Conservation (phyloP, 495 filamentous ascomycete genomes). For the Evernia prunastri region DNA sequence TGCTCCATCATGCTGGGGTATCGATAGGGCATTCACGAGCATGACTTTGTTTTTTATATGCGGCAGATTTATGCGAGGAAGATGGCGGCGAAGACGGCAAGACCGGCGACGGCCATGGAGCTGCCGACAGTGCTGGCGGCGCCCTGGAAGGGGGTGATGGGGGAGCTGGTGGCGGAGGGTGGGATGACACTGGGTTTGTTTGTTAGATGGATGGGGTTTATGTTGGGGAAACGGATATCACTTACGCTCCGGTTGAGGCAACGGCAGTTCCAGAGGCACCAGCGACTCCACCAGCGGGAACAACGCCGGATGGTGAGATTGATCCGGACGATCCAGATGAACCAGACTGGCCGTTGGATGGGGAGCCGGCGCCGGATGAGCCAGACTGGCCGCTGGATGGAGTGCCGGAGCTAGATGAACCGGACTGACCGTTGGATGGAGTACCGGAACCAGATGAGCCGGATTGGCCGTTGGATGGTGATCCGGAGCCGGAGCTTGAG, state of each 20-base stretch:
- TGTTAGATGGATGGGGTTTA: slow-evolving; percentile 15
- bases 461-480: slow-evolving; percentile 23
- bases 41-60: slow-evolving; percentile 4
- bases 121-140: slow-evolving; percentile 43
- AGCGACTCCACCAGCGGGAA: slow-evolving; percentile 5
- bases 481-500: slow-evolving; percentile 19
- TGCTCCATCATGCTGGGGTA: slow-evolving; percentile 16
- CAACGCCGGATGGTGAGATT: background rate
- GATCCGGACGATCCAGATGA: background rate
- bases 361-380: no score
- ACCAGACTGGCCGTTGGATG: no score
- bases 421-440: slow-evolving; percentile 30
- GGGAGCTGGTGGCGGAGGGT: slow-evolving; percentile 19
- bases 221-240: background rate
- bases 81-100: slow-evolving; percentile 46
- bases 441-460: slow-evolving; percentile 20
- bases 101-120: slow-evolving; percentile 45
- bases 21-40: slow-evolving; percentile 4
- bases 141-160: slow-evolving; percentile 41
- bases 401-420: no score
- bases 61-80: slow-evolving; percentile 44
- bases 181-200: slow-evolving; percentile 22
- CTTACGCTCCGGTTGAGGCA: slow-evolving; percentile 14
- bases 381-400: no score
- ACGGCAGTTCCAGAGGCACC: slow-evolving; percentile 4